These are phyloP conservation scores for Kondoa subrosea DNA, from an alignment of 768 basidiomycete genomes.

Conservation along the genomic window DNA sequence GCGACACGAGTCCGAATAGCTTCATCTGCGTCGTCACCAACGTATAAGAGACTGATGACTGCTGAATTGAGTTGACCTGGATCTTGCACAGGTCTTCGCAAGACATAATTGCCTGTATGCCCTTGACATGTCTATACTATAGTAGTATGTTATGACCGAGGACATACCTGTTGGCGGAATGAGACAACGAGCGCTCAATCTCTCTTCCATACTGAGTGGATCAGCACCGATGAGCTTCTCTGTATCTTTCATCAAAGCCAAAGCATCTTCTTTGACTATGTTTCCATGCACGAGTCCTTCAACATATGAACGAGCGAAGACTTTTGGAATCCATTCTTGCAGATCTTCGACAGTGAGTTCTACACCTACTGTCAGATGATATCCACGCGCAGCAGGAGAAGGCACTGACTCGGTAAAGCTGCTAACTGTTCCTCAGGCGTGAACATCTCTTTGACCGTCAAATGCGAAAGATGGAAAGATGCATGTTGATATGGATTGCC, in stretches of 20 bases:
- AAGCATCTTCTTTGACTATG: conserved; percentile 64
- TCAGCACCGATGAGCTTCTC: conserved; percentile 49
- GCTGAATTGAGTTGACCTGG: conserved; percentile 71
- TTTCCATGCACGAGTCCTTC: conserved; percentile 69
- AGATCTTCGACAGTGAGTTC: conserved; percentile 52
- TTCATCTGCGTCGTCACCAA: conserved; percentile 52
- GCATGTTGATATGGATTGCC: conserved; percentile 65
- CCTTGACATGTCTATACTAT: background rate
- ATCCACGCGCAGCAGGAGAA: background rate
- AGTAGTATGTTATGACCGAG: background rate
- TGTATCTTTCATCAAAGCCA: conserved; percentile 50
- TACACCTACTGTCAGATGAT: too few species aligned
- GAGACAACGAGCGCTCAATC: conserved; percentile 41
- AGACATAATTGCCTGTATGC: conserved; percentile 41
- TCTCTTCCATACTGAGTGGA: conserved; percentile 42
- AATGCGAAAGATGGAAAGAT: conserved; percentile 55
- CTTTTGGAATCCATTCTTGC: conserved; percentile 42
- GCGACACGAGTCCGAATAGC: conserved; percentile 48
- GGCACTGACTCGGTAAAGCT: conserved; percentile 40
- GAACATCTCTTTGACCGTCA: conserved; percentile 56
- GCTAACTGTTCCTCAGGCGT: conserved; percentile 57
- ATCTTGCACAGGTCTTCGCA: conserved; percentile 54
- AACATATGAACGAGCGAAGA: conserved; percentile 52
- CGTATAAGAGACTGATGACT: conserved; percentile 59
- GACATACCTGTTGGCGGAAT: conserved; percentile 51